phyloP scores from a whole-genome alignment of 306 rosid species.

The Cicer cuneatum region DNA sequence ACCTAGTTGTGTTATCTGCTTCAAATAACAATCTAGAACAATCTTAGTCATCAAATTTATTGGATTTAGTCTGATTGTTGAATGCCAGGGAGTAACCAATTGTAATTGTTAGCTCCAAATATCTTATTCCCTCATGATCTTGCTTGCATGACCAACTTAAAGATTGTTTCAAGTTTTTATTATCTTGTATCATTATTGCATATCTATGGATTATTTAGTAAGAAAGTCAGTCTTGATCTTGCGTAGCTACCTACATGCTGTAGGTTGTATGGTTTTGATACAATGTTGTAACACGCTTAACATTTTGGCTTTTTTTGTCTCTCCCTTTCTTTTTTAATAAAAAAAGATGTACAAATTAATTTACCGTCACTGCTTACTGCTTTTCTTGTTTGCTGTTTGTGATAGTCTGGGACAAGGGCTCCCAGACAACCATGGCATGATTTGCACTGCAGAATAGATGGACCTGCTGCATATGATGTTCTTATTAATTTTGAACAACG shows the following conservation, averaged over 20 bases:
- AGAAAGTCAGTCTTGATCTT: not conserved
- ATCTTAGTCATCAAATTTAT: conserved; percentile 15
- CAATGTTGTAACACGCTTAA: not conserved
- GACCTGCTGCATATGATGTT: conserved; percentile 96
- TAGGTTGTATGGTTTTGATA: conserved; percentile 34
- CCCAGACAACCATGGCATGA: conserved; percentile 99
- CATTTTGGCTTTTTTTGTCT: conserved; percentile 11
- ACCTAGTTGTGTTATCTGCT: conserved; percentile 28
- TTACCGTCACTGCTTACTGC: conserved; percentile 9
- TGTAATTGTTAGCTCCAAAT: conserved; percentile 29
- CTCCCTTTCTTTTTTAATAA: not conserved
- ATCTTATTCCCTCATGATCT: conserved; percentile 8
- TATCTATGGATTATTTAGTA: conserved; percentile 4
- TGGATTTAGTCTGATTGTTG: conserved; percentile 18
- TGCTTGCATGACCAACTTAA: conserved; percentile 27
- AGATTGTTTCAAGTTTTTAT: conserved; percentile 4
- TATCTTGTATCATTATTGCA: conserved; percentile 13
- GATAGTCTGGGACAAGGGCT: conserved; percentile 74
- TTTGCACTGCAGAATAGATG: conserved; percentile 89
- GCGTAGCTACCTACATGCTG: conserved; percentile 3
- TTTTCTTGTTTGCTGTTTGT: conserved; percentile 37
- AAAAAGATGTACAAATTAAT: conserved; percentile 28
- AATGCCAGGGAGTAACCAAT: conserved; percentile 29
- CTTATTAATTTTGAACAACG: conserved; percentile 96
- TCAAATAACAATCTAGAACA: conserved; percentile 7